Conservation (phyloP, 2,329 filamentous ascomycete species). For the Colletotrichum orbiculare region DNA sequence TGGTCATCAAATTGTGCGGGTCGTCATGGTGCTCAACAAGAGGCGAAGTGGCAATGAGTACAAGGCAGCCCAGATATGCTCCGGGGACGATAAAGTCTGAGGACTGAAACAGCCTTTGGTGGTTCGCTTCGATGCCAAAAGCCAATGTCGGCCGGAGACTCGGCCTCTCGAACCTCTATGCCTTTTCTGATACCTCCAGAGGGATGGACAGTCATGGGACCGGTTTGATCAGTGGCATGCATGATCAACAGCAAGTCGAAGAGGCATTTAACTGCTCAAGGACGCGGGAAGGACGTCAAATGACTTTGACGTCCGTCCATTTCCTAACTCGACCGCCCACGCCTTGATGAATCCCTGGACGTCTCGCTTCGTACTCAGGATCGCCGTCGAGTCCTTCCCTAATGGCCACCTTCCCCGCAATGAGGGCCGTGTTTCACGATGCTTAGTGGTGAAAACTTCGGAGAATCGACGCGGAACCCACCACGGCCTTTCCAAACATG, state of each 20-base stretch:
- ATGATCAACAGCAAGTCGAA: constrained; percentile 4
- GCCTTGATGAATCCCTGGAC: constrained; percentile 5
- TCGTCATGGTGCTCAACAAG: background rate
- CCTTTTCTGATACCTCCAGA: constrained; percentile 10
- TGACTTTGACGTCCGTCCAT: constrained; percentile 24
- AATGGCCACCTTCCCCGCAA: constrained; percentile 35
- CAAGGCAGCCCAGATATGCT: background rate
- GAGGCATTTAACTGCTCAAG: constrained; percentile 2
- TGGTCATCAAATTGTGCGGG: background rate
- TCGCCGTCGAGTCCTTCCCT: constrained; percentile 21
- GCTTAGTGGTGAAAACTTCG: constrained; percentile 26
- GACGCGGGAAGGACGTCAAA: constrained; percentile 17
- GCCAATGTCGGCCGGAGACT: background rate
- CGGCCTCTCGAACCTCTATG: constrained; percentile 8
- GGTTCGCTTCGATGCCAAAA: too few relatives aligned
- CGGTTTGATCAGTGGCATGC: constrained; percentile 10
- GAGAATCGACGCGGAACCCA: background rate
- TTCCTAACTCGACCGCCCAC: constrained; percentile 26
- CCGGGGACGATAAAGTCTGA: too few relatives aligned
- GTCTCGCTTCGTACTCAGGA: constrained; percentile 5
- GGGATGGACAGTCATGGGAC: constrained; percentile 23
- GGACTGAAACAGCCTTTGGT: too few relatives aligned
- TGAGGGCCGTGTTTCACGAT: constrained; percentile 23
- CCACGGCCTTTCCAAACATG: constrained; percentile 20
- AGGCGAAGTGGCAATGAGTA: too few relatives aligned